These are phyloP conservation scores for Solanum chmielewskii DNA, from an alignment of 257 asterid genomes.

Conservation along the genomic window DNA sequence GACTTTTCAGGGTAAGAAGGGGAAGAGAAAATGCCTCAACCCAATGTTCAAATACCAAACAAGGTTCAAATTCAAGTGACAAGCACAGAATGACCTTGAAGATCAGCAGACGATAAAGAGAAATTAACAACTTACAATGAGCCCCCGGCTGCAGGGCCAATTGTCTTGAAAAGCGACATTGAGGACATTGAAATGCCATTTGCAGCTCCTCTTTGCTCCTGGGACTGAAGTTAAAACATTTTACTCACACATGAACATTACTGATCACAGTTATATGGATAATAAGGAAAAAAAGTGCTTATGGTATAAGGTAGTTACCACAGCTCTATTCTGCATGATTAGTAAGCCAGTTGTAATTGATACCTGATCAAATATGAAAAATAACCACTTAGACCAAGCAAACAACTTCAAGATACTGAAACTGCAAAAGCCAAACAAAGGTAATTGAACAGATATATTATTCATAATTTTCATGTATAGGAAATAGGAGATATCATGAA, in stretches of 20 bases:
- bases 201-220: conserved; percentile 86
- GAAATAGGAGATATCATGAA: not conserved
- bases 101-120: not conserved
- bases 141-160: conserved; percentile 81
- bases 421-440: not conserved
- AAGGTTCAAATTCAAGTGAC: not conserved
- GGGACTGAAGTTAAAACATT: conserved; percentile 25
- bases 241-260: not conserved
- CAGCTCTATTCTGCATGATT: conserved; percentile 72
- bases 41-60: not conserved
- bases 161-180: conserved; percentile 63
- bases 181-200: conserved; percentile 70
- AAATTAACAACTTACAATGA: conserved; percentile 33
- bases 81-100: not conserved
- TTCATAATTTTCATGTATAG: not conserved
- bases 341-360: conserved; percentile 67
- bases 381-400: not conserved
- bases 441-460: not conserved
- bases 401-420: not conserved
- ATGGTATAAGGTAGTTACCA: conserved; percentile 30
- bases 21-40: too few relatives aligned
- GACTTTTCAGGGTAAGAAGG: too few relatives aligned
- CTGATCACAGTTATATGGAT: not conserved
- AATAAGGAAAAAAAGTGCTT: not conserved
- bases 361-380: conserved; percentile 23